Percentiles rank a stretch among this genome's conserved stretches.
phyloP scores from a whole-genome alignment of 306 rosid species.

The Fagus crenata region DNA sequence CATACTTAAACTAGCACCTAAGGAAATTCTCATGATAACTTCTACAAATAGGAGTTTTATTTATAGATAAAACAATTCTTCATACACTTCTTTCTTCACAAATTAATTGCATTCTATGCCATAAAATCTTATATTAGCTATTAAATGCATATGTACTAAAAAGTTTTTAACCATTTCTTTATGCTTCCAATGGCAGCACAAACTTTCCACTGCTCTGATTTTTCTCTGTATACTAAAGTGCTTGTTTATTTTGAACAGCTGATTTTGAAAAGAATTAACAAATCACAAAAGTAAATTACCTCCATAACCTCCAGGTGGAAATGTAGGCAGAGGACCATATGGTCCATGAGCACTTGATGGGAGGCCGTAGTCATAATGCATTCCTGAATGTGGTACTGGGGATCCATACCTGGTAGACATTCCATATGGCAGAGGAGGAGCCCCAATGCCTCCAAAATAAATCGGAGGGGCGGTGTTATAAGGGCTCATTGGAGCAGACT shows the following conservation, averaged over 20 bases:
- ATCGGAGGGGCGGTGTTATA: constrained; percentile 38
- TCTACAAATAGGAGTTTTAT: not conserved
- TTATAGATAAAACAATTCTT: not conserved
- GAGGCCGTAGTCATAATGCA: constrained; percentile 39
- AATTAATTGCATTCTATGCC: not conserved
- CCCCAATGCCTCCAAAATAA: constrained; percentile 42
- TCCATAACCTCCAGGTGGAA: constrained; percentile 43
- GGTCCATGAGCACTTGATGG: constrained; percentile 32
- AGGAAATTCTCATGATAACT: not conserved
- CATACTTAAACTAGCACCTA: not conserved
- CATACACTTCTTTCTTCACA: not conserved
- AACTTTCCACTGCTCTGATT: not conserved
- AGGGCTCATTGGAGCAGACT: constrained; percentile 46
- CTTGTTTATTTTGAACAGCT: not conserved
- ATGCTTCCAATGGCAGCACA: not conserved
- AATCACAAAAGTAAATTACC: constrained; percentile 32
- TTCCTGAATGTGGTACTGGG: constrained; percentile 36
- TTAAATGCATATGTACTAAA: not conserved
- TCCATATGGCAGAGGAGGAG: constrained; percentile 46
- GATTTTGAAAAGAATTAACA: not conserved
- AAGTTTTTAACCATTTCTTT: not conserved
- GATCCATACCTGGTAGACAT: constrained; percentile 42
- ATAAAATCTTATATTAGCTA: not conserved
- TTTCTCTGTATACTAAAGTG: constrained; percentile 5
- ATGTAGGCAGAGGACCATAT: constrained; percentile 35